Conservation (phyloP, 2,329 filamentous ascomycete genomes). For the Epichloe typhina region DNA sequence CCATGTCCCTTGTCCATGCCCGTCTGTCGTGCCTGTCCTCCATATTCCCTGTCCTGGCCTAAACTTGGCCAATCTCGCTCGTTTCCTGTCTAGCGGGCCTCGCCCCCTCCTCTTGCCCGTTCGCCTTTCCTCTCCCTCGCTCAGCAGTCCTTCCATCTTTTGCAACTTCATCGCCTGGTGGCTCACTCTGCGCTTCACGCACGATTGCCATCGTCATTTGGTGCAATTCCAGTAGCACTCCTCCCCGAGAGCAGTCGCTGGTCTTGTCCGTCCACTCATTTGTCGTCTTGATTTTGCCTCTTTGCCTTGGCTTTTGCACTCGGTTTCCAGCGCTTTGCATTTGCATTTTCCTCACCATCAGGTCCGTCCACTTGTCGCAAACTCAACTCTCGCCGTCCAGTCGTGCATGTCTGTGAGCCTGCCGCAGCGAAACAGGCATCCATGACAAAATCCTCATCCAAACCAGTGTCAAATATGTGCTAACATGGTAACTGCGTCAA, state of each 20-base stretch:
- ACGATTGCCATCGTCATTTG: constrained; percentile 17
- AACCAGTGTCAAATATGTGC: neutral
- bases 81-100: constrained; percentile 6
- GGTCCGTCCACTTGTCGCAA: neutral
- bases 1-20: neutral
- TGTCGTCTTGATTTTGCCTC: constrained; percentile 18
- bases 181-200: constrained; percentile 4
- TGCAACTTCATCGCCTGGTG: constrained; percentile 4
- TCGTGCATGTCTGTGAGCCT: neutral
- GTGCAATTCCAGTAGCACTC: constrained; percentile 44
- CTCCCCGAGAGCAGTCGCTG: constrained; percentile 38
- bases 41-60: neutral
- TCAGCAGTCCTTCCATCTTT: constrained; percentile 4
- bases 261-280: constrained; percentile 49
- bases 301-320: constrained; percentile 9
- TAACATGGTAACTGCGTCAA: neutral
- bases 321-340: constrained; percentile 6
- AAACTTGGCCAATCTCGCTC: constrained; percentile 4
- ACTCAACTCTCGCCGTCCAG: neutral
- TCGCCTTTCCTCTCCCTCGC: constrained; percentile 7
- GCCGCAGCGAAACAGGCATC: neutral
- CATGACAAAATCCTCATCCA: neutral
- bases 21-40: constrained; percentile 1
- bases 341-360: constrained; percentile 4
- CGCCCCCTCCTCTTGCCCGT: constrained; percentile 4